Conservation (phyloP, 352 stramenopile genomes). For the Pythium dissimile region DNA sequence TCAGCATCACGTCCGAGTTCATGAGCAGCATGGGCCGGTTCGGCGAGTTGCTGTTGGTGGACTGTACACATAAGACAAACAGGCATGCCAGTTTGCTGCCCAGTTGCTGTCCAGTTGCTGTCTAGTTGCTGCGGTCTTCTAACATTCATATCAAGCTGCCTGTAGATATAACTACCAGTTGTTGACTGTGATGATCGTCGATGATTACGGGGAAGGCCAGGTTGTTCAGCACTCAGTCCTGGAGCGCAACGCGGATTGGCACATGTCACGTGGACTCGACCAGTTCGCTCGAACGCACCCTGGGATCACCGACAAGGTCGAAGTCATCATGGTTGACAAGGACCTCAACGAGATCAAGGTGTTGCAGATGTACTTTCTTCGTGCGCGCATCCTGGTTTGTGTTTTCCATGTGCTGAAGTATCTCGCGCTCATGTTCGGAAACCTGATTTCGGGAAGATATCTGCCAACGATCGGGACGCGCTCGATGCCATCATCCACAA, state of each 20-base stretch:
- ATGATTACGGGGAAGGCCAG: slow-evolving; percentile 16
- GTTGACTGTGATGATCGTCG: slow-evolving; percentile 19
- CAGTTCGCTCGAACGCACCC: slow-evolving; percentile 23
- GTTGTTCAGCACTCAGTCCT: slow-evolving; percentile 20
- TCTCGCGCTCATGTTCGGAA: slow-evolving; percentile 4
- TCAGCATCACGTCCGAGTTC: slow-evolving; percentile 1
- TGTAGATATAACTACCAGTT: slow-evolving; percentile 28
- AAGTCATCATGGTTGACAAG: slow-evolving; percentile 29
- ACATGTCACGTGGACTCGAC: slow-evolving; percentile 9
- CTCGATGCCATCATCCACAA: slow-evolving; percentile 8
- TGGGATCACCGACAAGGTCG: neutral
- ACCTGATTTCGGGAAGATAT: slow-evolving; percentile 18
- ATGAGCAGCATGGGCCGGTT: slow-evolving; percentile 10
- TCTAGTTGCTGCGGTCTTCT: too few relatives aligned
- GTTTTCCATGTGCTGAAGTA: slow-evolving; percentile 29
- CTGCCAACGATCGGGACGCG: neutral
- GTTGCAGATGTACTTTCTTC: slow-evolving; percentile 6
- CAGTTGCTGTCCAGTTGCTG: neutral
- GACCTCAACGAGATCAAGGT: slow-evolving; percentile 27
- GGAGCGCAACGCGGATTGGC: slow-evolving; percentile 21
- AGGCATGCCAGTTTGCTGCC: neutral
- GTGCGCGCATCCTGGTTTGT: slow-evolving; percentile 21
- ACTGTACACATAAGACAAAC: slow-evolving; percentile 22
- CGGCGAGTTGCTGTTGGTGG: slow-evolving; percentile 1
- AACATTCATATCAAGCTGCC: neutral